Base-by-base conservation (phyloP, 192 early-diverging fungal genomes). In the Coemansia aciculifera region DNA sequence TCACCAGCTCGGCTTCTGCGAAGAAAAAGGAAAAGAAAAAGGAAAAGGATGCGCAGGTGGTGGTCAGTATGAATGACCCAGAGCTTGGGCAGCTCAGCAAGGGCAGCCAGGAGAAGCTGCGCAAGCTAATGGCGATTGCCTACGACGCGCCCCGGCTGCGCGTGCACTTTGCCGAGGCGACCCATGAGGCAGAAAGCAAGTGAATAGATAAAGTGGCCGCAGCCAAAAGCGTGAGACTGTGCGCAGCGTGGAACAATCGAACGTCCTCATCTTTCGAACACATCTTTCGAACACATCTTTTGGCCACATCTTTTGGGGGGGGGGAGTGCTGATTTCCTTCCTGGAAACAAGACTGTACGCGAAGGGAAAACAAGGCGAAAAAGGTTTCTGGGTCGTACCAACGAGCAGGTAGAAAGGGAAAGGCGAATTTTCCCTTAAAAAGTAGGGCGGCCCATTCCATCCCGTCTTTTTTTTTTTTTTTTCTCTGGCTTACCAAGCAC, bases 31-130 rank as follows among this genome's bases (percentile, higher is more conserved):
- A 61, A 15, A 19, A 19, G 32, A 27, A 51, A 42, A 59, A 39
- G 17, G 5, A 44, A 15, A 63, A 39, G 49, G 23, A 57, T 57
- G 42, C 75, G 19, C 77, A 80, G 64, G 51, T 80, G 2, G 73
- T 80, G 21, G 37, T 80, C 17, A 67, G 44, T 9, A 56, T 80
- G 9, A 72, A 66, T 12, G 78, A 80, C 40, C 72, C 78, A 3
- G n/a, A 11, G 29, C 59, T 74, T 29, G 51, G 37, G 23, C 48
- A 37, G 17, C 39, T 34, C 9, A 42, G 64, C 11, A 40, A 40
- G 19, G 52, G 48, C 19, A 64, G 61, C 51, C 43, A 67, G 48
- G 78, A 80, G 13, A 59, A 66, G 62, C 46, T 80, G 62, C 78
- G 64, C 17, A 38, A 59, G 15, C 19, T 74, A 21, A 42, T 80